phyloP scores from a whole-genome alignment of 805 yeast genomes.

The Debaryomyces hansenii region DNA sequence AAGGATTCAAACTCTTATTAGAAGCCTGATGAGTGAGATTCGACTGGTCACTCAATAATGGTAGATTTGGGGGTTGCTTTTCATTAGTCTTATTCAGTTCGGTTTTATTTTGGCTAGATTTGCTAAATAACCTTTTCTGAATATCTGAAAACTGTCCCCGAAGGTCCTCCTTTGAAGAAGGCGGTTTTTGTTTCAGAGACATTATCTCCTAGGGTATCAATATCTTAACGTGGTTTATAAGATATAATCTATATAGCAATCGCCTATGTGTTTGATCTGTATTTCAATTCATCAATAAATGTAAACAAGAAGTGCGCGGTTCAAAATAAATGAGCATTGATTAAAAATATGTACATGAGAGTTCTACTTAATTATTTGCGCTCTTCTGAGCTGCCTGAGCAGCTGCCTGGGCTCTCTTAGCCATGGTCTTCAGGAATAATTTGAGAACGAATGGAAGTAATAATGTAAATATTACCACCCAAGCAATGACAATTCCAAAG shows the following conservation, averaged over 20 bases:
- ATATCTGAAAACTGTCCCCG: slow-evolving; percentile 41
- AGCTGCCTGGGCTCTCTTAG: slow-evolving; percentile 20
- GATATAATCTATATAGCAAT: too few species aligned
- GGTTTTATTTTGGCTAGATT: slow-evolving; percentile 9
- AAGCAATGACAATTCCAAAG: slow-evolving; percentile 57
- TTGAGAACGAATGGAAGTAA: slow-evolving; percentile 46
- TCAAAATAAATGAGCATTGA: not conserved
- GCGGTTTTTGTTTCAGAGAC: slow-evolving; percentile 5
- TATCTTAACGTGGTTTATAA: not conserved
- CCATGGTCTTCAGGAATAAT: slow-evolving; percentile 38
- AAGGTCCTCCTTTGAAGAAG: slow-evolving; percentile 24
- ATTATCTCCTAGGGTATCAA: not conserved
- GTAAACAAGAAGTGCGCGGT: slow-evolving; percentile 3
- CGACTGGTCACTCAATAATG: slow-evolving; percentile 1
- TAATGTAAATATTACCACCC: slow-evolving; percentile 54
- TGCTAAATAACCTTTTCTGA: slow-evolving; percentile 32
- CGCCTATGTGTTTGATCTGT: too few species aligned
- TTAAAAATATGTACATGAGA: too few species aligned
- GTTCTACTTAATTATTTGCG: not conserved
- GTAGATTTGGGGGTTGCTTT: not conserved
- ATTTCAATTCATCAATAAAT: not conserved
- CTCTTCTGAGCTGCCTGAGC: not conserved
- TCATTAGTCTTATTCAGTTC: slow-evolving; percentile 12
- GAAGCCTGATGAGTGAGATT: not conserved
- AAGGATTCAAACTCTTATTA: slow-evolving; percentile 1